phyloP scores from a whole-genome alignment of 2,329 filamentous ascomycete genomes.

The Fusarium pseudocircinatum region DNA sequence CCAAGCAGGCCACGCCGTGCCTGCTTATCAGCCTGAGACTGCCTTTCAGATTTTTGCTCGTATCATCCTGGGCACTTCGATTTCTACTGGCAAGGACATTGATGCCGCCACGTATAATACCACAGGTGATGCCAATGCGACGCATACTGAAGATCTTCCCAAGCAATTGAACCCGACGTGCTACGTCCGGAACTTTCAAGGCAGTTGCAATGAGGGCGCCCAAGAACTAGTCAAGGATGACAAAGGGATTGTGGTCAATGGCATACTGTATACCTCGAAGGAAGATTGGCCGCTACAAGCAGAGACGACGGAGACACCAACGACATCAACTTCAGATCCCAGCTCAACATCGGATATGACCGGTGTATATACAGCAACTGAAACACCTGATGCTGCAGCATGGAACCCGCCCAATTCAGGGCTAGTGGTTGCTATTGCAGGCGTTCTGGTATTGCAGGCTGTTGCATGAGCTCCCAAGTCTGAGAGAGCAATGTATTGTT shows the following conservation, averaged over 20 bases:
- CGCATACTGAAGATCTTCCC: constrained; percentile 63
- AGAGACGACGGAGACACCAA: constrained; percentile 34
- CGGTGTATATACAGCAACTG: constrained; percentile 50
- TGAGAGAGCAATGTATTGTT: neutral
- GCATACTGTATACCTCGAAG: constrained; percentile 60
- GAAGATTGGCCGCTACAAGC: constrained; percentile 55
- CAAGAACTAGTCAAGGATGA: constrained; percentile 59
- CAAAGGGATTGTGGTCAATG: constrained; percentile 68
- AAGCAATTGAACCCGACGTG: constrained; percentile 63
- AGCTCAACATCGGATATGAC: constrained; percentile 39
- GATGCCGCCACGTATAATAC: constrained; percentile 64
- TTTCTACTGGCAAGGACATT: constrained; percentile 64
- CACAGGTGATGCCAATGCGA: constrained; percentile 66
- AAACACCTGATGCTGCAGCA: constrained; percentile 43
- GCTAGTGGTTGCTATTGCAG: constrained; percentile 19
- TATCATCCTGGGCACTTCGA: constrained; percentile 64
- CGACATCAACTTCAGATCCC: constrained; percentile 31
- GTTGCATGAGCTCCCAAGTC: neutral
- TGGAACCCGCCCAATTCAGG: constrained; percentile 14
- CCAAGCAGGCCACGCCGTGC: constrained; percentile 71
- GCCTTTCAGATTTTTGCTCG: constrained; percentile 69
- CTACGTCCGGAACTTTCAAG: constrained; percentile 63
- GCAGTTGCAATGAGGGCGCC: constrained; percentile 62
- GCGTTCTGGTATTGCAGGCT: constrained; percentile 10
- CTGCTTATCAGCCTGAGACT: constrained; percentile 69